phyloP scores from a whole-genome alignment of 169 alveolate species.

The Theileria orientalis region DNA sequence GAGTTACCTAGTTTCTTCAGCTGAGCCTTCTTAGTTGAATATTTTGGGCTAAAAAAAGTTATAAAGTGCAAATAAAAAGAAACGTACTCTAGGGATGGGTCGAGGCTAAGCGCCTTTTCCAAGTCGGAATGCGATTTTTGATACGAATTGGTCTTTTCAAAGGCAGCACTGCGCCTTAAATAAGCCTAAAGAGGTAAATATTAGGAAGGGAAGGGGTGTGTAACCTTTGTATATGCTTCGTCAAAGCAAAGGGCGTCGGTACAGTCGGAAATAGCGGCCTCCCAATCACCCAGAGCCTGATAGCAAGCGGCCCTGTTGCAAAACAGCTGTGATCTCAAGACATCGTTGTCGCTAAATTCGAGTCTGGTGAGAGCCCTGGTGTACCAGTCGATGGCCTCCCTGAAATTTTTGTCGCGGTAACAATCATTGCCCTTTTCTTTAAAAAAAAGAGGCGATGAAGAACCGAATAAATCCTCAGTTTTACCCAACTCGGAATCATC shows the following conservation, averaged over 20 bases:
- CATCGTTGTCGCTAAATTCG: slow-evolving; percentile 58
- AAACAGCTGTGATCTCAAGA: slow-evolving; percentile 63
- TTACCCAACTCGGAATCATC: not conserved
- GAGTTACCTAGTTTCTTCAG: slow-evolving; percentile 49
- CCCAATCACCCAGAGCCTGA: slow-evolving; percentile 68
- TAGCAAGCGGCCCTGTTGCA: slow-evolving; percentile 86
- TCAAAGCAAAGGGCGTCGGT: slow-evolving; percentile 73
- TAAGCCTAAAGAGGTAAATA: slow-evolving; percentile 51
- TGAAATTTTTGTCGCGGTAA: slow-evolving; percentile 38
- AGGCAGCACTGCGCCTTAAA: slow-evolving; percentile 80
- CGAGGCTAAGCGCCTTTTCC: slow-evolving; percentile 81
- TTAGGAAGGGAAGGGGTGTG: not conserved
- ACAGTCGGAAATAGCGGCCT: slow-evolving; percentile 76
- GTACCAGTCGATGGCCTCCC: slow-evolving; percentile 65
- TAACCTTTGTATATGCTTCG: slow-evolving; percentile 72
- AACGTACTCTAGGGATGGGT: slow-evolving; percentile 70
- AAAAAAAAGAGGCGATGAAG: slow-evolving; percentile 41
- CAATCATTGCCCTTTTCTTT: slow-evolving; percentile 64
- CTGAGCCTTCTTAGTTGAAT: slow-evolving; percentile 20
- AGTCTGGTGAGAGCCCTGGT: slow-evolving; percentile 65
- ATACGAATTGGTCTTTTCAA: slow-evolving; percentile 81
- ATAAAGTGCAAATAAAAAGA: not conserved
- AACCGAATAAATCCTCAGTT: slow-evolving; percentile 29
- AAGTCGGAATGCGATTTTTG: slow-evolving; percentile 85
- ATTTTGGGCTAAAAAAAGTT: slow-evolving; percentile 28